Conservation (phyloP, 2,329 filamentous ascomycete genomes). For the Cercospora brassicicola region DNA sequence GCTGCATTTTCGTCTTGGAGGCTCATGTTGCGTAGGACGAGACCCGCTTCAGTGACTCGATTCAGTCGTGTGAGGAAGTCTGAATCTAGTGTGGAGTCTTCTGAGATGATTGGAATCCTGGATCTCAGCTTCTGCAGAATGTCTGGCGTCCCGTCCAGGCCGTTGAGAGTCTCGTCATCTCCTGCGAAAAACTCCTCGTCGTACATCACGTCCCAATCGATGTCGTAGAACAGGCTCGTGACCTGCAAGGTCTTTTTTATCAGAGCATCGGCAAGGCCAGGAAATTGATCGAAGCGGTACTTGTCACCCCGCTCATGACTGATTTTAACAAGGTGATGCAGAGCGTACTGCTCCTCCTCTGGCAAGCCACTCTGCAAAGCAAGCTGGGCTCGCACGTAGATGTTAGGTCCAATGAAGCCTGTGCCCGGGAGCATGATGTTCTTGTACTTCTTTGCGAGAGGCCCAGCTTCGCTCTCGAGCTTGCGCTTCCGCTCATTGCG, state of each 20-base stretch:
- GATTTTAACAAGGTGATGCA: constrained; percentile 93
- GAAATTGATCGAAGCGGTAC: constrained; percentile 91
- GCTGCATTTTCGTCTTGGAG: constrained; percentile 84
- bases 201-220: constrained; percentile 79
- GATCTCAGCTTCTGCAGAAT: constrained; percentile 70
- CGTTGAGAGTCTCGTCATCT: constrained; percentile 62
- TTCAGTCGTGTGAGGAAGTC: constrained; percentile 70
- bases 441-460: constrained; percentile 48
- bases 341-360: constrained; percentile 84
- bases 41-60: constrained; percentile 77
- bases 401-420: constrained; percentile 72
- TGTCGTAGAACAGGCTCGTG: constrained; percentile 74
- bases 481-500: constrained; percentile 56
- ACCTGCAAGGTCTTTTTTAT: constrained; percentile 81
- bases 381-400: constrained; percentile 84
- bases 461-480: constrained; percentile 41
- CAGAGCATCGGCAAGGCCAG: constrained; percentile 81
- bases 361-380: constrained; percentile 76
- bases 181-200: constrained; percentile 53
- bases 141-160: constrained; percentile 66
- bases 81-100: constrained; percentile 69
- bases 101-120: constrained; percentile 59
- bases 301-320: constrained; percentile 93
- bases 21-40: constrained; percentile 95
- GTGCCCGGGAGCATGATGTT: constrained; percentile 64